phyloP scores from a whole-genome alignment of 2,329 filamentous ascomycete species.

The Aspergillus sergii region DNA sequence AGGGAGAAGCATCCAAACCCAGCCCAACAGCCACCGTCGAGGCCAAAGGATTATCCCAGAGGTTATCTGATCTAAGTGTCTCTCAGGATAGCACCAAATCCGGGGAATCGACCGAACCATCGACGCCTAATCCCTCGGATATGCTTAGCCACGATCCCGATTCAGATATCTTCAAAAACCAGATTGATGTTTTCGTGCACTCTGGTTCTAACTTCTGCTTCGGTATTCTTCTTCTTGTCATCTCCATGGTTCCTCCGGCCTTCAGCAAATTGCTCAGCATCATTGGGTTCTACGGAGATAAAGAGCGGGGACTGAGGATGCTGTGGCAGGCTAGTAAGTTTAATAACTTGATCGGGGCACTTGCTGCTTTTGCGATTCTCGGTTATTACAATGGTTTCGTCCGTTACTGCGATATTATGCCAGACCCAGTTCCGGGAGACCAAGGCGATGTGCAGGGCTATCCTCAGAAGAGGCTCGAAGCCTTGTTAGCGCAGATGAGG shows the following conservation, averaged over 20 bases:
- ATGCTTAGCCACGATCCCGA: constrained; percentile 56
- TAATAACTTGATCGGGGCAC: constrained; percentile 87
- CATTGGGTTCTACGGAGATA: constrained; percentile 88
- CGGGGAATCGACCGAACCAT: constrained; percentile 22
- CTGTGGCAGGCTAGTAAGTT: constrained; percentile 89
- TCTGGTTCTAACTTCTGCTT: constrained; percentile 89
- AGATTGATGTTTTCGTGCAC: constrained; percentile 85
- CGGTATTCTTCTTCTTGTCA: constrained; percentile 78
- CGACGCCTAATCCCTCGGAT: constrained; percentile 27
- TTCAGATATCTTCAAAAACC: constrained; percentile 68
- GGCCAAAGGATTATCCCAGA: constrained; percentile 21
- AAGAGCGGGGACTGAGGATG: constrained; percentile 77
- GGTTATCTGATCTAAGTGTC: constrained; percentile 28
- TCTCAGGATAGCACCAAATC: constrained; percentile 20
- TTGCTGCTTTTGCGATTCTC: constrained; percentile 78
- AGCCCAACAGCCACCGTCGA: constrained; percentile 18
- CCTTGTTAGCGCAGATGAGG: constrained; percentile 73
- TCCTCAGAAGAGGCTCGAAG: constrained; percentile 67
- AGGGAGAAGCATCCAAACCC: constrained; percentile 15
- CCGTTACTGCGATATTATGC: constrained; percentile 84
- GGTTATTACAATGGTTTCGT: constrained; percentile 87
- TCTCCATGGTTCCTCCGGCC: constrained; percentile 90
- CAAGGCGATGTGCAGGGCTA: constrained; percentile 68
- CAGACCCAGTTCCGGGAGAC: constrained; percentile 47
- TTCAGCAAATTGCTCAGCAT: constrained; percentile 86